Conservation (phyloP, 2,329 filamentous ascomycete genomes). For the Penicillium sp. region DNA sequence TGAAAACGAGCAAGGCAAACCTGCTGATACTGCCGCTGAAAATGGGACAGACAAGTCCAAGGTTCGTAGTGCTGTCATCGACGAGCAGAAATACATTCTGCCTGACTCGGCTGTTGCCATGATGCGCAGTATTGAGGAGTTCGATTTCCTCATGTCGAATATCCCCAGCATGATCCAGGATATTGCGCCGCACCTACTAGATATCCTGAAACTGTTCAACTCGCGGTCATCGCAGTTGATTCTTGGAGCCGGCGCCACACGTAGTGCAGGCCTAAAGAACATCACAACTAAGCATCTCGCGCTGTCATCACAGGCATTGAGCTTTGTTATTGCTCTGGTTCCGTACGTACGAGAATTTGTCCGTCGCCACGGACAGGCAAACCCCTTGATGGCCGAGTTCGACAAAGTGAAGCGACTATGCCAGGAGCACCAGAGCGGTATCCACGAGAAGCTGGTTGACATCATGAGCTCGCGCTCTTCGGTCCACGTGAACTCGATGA, state of each 20-base stretch:
- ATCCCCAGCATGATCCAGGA: constrained; percentile 89
- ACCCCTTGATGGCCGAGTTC: constrained; percentile 72
- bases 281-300: constrained; percentile 96
- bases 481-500: constrained; percentile 72
- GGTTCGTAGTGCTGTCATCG: constrained; percentile 71
- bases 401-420: constrained; percentile 80
- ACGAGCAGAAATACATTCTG: constrained; percentile 81
- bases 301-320: constrained; percentile 82
- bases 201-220: constrained; percentile 91
- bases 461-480: constrained; percentile 81
- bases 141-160: constrained; percentile 76
- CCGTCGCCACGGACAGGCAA: constrained; percentile 65
- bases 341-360: constrained; percentile 91
- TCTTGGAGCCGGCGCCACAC: constrained; percentile 86
- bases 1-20: constrained; percentile 20
- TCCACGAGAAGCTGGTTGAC: constrained; percentile 89
- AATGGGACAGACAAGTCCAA: constrained; percentile 59
- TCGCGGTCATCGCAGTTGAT: constrained; percentile 95
- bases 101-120: constrained; percentile 80
- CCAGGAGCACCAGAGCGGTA: constrained; percentile 86
- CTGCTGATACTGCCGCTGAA: constrained; percentile 37
- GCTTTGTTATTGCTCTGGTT: constrained; percentile 81
- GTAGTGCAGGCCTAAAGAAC: constrained; percentile 85
- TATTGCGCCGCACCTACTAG: constrained; percentile 73
- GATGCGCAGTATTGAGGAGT: constrained; percentile 75